Conservation (phyloP, 805 yeast species). For the Suhomyces xylopsoci region DNA sequence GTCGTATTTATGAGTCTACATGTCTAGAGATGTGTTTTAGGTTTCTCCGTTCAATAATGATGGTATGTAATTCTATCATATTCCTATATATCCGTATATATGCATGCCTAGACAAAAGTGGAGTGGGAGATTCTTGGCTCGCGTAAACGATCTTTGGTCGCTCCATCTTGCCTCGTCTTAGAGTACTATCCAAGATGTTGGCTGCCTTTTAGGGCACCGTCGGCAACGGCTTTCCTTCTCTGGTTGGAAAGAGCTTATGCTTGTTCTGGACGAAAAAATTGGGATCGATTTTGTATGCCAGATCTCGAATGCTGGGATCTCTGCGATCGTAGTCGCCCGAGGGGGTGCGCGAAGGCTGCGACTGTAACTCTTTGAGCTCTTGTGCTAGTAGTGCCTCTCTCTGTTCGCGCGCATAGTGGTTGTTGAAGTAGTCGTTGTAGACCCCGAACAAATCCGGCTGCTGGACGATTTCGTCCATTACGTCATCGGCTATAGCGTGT, state of each 20-base stretch:
- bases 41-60: too few relatives aligned
- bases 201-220: neutral
- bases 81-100: neutral
- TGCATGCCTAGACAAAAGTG: neutral
- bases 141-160: neutral
- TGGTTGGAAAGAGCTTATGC: constrained; percentile 7
- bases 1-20: too few relatives aligned
- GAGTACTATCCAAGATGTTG: too few relatives aligned
- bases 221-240: constrained; percentile 7
- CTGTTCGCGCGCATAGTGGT: neutral
- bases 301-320: neutral
- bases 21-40: too few relatives aligned
- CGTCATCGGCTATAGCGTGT: constrained; percentile 1
- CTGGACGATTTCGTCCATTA: neutral
- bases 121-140: neutral
- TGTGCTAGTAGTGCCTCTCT: neutral
- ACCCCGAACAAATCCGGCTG: neutral
- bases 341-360: neutral
- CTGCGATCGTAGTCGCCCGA: neutral
- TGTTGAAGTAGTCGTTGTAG: constrained; percentile 6
- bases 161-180: too few relatives aligned
- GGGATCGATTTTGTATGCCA: constrained; percentile 5
- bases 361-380: neutral
- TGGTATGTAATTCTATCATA: neutral
- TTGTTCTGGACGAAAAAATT: constrained; percentile 8